Base-by-base conservation (phyloP, 163 green algal species). In the Scenedesmus sp. region DNA sequence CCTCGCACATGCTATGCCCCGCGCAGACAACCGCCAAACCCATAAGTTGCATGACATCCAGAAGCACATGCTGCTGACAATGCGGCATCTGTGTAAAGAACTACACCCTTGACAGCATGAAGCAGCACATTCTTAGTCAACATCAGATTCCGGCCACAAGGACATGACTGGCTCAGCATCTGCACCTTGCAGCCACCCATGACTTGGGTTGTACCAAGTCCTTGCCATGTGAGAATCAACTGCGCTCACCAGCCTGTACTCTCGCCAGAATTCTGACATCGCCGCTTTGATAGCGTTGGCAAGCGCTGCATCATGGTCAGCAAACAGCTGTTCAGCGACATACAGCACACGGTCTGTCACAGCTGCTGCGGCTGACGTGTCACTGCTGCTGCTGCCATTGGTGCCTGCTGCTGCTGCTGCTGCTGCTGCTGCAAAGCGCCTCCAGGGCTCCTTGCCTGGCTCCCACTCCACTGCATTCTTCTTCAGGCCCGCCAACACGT, bases 361-460 rank as follows among this genome's bases (percentile, higher is more conserved):
- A 33, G 44, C 84, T 15, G 72, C 84, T 49, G 84, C 84, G 3
- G 56, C 84, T 40, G n/a, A n/a, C n/a, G n/a, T n/a, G 84, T 65
- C 43, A 35, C 59, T 33, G 61, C 84, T 51, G 35, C 26, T 35
- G 83, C 37, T 33, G 73, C 73, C 42, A 22, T 35, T n/a, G n/a
- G 78, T 43, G 33, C 1, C 35, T 49, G 61, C 65, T 83, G 84
- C 65, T 40, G 40, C 59, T 61, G 26, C 59, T 81, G 59, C 59
- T n/a, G 18, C 35, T 89, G 59, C 59, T 68, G 40, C 37, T 51
- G 33, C 33, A 35, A 86, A 86, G 40, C 46, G 49, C 35, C 51
- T 86, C 51, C 35, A 91, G 9, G 86, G 86, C 51, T 91, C 73
- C 51, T 86, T 91, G 76, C 86, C 86, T 24, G 49, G 18, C 20